Evolutionary conservation across 371 early-diverging fungal genomes (phyloP).

Genomic region (Batkoa obscura): DNA sequence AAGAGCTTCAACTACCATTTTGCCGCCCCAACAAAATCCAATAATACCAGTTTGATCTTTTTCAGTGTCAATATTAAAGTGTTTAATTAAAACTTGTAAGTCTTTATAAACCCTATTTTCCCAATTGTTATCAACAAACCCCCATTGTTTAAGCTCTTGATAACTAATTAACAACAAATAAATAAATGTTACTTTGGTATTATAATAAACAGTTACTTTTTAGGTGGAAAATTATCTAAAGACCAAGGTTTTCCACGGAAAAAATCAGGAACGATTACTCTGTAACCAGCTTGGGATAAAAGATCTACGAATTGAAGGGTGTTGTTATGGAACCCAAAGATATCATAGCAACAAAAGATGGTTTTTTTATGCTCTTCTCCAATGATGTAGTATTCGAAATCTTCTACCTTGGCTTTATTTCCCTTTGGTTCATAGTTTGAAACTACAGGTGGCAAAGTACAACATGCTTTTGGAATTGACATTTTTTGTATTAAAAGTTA

Average conservation of each 20-base stretch:
- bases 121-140: not conserved
- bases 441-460: conserved; percentile 35
- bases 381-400: conserved; percentile 17
- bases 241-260: conserved; percentile 26
- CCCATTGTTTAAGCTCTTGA: not conserved
- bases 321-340: conserved; percentile 26
- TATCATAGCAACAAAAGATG: conserved; percentile 24
- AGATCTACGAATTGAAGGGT: conserved; percentile 42
- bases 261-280: conserved; percentile 44
- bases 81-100: not conserved
- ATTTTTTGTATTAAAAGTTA: conserved; percentile 9
- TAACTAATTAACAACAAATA: not conserved
- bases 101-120: not conserved
- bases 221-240: conserved; percentile 3
- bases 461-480: conserved; percentile 34
- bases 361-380: conserved; percentile 23
- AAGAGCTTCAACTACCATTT: not conserved
- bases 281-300: conserved; percentile 28
- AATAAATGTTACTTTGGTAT: not conserved
- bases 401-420: conserved; percentile 18
- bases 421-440: conserved; percentile 33
- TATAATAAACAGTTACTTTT: conserved; percentile 5
- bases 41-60: not conserved
- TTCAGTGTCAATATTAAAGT: not conserved
- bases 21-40: conserved; percentile 7